These are phyloP conservation scores for Ceratocystis cacaofunesta DNA, from an alignment of 2,329 filamentous ascomycete genomes.

Conservation along the genomic window DNA sequence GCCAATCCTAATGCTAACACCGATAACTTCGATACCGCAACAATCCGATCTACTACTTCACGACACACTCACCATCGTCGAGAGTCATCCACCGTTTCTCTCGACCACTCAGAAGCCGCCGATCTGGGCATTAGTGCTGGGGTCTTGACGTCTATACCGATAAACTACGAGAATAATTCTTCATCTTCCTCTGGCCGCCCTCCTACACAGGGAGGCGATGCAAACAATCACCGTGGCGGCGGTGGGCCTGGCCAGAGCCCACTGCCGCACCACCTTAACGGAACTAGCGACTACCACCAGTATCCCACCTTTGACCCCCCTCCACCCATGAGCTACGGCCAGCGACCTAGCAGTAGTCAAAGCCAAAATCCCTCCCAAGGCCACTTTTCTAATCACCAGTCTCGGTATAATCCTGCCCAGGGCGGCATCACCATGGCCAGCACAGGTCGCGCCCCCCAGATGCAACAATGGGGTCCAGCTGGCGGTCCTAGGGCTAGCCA, in stretches of 20 bases:
- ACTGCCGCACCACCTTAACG: conserved; percentile 70
- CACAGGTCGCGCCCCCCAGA: conserved; percentile 55
- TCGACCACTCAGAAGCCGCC: conserved; percentile 51
- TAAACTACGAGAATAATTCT: conserved; percentile 52
- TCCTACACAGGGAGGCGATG: conserved; percentile 53
- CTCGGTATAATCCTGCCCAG: conserved; percentile 38
- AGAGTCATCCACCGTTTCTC: conserved; percentile 55
- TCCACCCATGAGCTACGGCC: conserved; percentile 26
- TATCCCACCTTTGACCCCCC: conserved; percentile 60
- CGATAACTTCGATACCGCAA: conserved; percentile 14
- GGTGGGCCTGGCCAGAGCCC: conserved; percentile 50
- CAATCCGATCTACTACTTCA: conserved; percentile 15
- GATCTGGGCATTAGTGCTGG: conserved; percentile 59
- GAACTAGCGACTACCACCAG: conserved; percentile 73
- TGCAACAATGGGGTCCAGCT: conserved; percentile 59
- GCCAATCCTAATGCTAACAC: conserved; percentile 53
- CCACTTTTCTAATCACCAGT: not conserved
- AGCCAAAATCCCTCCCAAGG: conserved; percentile 29
- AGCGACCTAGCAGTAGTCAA: conserved; percentile 25
- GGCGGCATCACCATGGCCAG: conserved; percentile 52
- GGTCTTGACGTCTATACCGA: conserved; percentile 70
- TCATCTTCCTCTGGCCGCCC: conserved; percentile 43
- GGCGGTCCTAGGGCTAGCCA: conserved; percentile 34
- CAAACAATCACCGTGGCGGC: conserved; percentile 42
- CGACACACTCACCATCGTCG: conserved; percentile 43